Evolutionary conservation across 495 filamentous ascomycete genomes (phyloP), one percentile per base, ranked within the genome.

Genomic region (Xylaria scruposa): DNA sequence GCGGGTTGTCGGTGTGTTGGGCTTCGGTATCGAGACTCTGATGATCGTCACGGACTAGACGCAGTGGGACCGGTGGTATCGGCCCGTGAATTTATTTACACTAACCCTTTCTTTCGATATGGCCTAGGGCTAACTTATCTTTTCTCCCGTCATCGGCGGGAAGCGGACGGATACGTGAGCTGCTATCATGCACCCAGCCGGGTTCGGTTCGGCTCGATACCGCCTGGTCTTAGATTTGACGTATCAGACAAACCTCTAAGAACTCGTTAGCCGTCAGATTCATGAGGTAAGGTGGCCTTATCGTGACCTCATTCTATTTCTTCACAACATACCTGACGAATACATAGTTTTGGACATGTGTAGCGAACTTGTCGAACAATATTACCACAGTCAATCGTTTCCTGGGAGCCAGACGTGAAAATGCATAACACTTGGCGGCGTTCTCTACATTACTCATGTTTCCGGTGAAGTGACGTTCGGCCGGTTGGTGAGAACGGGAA

Each of bases 21-120:
- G 54, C 8, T n/a, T 59, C 31, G 29, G 31, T n/a, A n/a, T 60
- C 58, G 53, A 31, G 53, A 56, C 53, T 3, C 53, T 56, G 19
- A 60, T 60, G 31, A 13, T 21, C 31, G 33, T 60, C 2, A n/a
- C 33, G 38, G 17, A 38, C 17, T 60, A 9, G 31, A 38, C 56
- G 8, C 31, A 36, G 56, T 17, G 36, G 4, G 31, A n/a, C 36
- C 5, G 29, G n/a, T 62, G 59, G 42, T 24, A n/a, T 1, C 36
- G 36, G 59, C 5, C 33, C 42, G 7, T n/a, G n/a, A 63, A 26
- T 44, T 40, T 63, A 44, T 44, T 61, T 61, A 63, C 44, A 47
- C 21, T 4, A 24, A 49, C n/a, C 24, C 58, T 8, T 59, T 60
- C 15, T 19, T 29, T 60, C 33, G 24, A 17, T 31, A 8, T 36